Base-by-base conservation (phyloP, 495 filamentous ascomycete species). In the Podospora didyma region DNA sequence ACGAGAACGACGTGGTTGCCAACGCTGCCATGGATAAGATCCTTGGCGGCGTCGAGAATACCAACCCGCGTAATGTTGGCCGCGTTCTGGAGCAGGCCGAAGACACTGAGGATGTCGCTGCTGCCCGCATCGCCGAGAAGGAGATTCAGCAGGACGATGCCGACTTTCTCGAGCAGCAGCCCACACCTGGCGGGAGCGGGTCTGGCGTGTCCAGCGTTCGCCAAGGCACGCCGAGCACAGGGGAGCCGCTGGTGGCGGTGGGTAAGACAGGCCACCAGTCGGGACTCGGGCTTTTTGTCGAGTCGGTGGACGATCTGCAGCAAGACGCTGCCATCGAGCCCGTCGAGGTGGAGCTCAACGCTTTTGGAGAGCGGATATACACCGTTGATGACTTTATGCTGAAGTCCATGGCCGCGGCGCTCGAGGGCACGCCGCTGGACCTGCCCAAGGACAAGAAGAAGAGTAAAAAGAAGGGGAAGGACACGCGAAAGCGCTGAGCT, bases 141-240 rank as follows among this genome's bases (percentile, higher is more conserved):
- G 94, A 97, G 64, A 83, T 96, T 22, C 84, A 90, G 64, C 86
- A 88, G 46, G 94, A 97, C 57, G 91, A 90, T 31, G 90, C 83
- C 1, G 94, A 99, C 62, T 97, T 97, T 63, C 84, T 85, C n/a
- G 94, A 96, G 62, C 84, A 83, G 61, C 84, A 82, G 48, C 73
- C 74, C 2, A 77, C 79, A 0, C 74, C 79, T n/a, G 70, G 39
- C 5, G 39, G 53, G n/a, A 60, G 64, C n/a, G 45, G 19, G 31
- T 72, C 75, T 2, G 69, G 69, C 9, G 62, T 75, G n/a, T 77
- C 74, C 17, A 78, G 70, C 49, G 71, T 71, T 10, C 56, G 71
- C 19, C 68, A 72, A 42, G 79, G 77, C 21, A 77, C 73, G 19
- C 75, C 78, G 2, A 64, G 74, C n/a, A 79, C 81, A 23, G 75